phyloP scores from a whole-genome alignment of 345 rosid species.

The Bruguiera gymnorhiza region DNA sequence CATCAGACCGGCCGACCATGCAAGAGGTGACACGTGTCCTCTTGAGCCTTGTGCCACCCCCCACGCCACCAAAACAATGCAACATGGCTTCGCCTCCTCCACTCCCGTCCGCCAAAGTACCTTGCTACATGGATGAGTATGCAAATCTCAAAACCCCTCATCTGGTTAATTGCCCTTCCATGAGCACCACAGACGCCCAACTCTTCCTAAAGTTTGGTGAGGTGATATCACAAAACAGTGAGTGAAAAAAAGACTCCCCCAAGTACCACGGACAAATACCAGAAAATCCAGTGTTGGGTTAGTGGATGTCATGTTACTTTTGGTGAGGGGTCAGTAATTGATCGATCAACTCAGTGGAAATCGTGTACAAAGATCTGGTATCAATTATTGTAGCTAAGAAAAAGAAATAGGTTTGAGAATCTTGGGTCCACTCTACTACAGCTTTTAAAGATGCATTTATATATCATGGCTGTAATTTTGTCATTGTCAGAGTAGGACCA shows the following conservation, averaged over 20 bases:
- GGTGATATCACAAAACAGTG: constrained; percentile 83
- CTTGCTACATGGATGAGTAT: constrained; percentile 77
- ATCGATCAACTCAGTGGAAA: background rate
- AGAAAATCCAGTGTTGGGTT: background rate
- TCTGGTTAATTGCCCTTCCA: constrained; percentile 73
- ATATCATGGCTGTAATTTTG: constrained; percentile 25
- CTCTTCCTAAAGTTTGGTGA: constrained; percentile 88
- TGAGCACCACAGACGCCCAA: constrained; percentile 94
- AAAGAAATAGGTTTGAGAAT: background rate
- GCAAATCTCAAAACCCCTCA: constrained; percentile 86
- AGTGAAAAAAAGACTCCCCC: background rate
- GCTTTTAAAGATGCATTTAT: constrained; percentile 12
- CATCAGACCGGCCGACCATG: constrained; percentile 83
- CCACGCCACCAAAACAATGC: constrained; percentile 42
- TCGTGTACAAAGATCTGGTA: constrained; percentile 10
- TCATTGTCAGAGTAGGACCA: constrained; percentile 15
- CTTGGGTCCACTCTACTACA: constrained; percentile 1
- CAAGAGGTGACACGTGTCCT: constrained; percentile 84
- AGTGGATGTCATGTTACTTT: background rate
- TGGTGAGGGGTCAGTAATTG: background rate
- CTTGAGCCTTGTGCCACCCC: constrained; percentile 50
- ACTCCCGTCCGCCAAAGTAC: constrained; percentile 35
- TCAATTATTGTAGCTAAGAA: constrained; percentile 17
- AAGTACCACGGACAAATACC: background rate
- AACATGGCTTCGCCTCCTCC: constrained; percentile 22